Conservation (phyloP, 129 eudicot species). For the Calendula officinalis region DNA sequence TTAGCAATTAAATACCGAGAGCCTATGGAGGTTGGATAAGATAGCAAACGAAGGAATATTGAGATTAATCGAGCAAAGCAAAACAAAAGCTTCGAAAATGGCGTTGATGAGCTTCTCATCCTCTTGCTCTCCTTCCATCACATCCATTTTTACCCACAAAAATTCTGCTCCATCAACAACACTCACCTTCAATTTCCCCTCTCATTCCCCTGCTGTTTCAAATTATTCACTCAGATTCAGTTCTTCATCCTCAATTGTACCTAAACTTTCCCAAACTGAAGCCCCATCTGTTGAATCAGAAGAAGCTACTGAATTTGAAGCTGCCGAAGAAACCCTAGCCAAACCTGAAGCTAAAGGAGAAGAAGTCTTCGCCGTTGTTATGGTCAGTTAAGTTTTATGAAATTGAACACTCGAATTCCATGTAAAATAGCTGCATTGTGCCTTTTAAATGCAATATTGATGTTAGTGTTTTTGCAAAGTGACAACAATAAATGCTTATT, state of each 20-base stretch:
- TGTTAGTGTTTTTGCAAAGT: constrained; percentile 1
- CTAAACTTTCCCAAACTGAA: constrained; percentile 47
- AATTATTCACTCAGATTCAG: constrained; percentile 40
- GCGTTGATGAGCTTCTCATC: too few relatives aligned
- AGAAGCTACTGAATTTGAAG: constrained; percentile 28
- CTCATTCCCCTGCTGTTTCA: constrained; percentile 24
- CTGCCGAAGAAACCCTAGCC: constrained; percentile 25
- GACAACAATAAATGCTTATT: not conserved
- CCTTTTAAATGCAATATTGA: not conserved
- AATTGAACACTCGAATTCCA: not conserved
- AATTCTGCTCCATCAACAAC: constrained; percentile 23
- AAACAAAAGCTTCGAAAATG: too few relatives aligned
- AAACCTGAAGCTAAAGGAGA: constrained; percentile 46
- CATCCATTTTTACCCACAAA: constrained; percentile 38
- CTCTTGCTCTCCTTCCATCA: constrained; percentile 38
- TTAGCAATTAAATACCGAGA: too few relatives aligned
- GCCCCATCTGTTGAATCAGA: constrained; percentile 31
- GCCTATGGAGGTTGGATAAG: too few relatives aligned
- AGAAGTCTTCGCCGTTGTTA: constrained; percentile 88
- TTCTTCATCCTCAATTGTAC: constrained; percentile 29
- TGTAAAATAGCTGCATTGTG: constrained; percentile 5
- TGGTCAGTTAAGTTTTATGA: constrained; percentile 49
- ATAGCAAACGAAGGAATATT: too few relatives aligned
- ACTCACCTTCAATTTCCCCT: constrained; percentile 28
- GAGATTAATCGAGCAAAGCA: too few relatives aligned